Evolutionary conservation across 768 basidiomycete species (phyloP).

Genomic region (Macrolepiota albuminosa): DNA sequence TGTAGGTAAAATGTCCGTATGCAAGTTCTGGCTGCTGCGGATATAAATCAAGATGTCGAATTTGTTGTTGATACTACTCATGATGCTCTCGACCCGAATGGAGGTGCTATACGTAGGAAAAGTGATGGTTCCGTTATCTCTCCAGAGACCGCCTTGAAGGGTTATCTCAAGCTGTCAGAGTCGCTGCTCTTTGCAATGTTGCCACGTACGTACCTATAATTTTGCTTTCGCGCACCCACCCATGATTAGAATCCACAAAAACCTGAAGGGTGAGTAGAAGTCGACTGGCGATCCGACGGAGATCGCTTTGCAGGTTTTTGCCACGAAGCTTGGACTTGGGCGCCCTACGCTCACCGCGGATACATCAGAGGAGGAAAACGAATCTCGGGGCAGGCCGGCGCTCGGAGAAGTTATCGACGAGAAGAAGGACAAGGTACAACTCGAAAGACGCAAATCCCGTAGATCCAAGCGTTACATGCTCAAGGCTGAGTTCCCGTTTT

Average conservation of each 20-base stretch:
- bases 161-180: constrained; percentile 23
- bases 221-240: not conserved
- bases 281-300: constrained; percentile 53
- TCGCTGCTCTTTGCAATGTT: constrained; percentile 33
- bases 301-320: constrained; percentile 52
- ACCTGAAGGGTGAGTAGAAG: constrained; percentile 38
- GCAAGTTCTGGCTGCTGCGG: no score
- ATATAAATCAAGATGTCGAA: constrained; percentile 19
- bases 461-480: constrained; percentile 26
- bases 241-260: constrained; percentile 28
- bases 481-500: constrained; percentile 39
- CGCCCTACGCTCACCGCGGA: no score
- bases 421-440: constrained; percentile 14
- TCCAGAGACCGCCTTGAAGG: constrained; percentile 16
- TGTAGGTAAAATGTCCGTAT: no score
- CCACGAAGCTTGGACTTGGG: constrained; percentile 41
- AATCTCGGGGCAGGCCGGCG: constrained; percentile 16
- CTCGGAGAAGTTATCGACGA: constrained; percentile 25
- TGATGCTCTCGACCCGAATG: constrained; percentile 27
- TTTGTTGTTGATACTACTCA: constrained; percentile 27
- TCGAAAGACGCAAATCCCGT: not conserved
- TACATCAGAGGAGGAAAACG: constrained; percentile 16
- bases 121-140: constrained; percentile 19
- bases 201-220: constrained; percentile 3
- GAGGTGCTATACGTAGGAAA: constrained; percentile 22